Evolutionary conservation across 352 stramenopile species (phyloP).

Genomic region (Globisporangium canariense): DNA sequence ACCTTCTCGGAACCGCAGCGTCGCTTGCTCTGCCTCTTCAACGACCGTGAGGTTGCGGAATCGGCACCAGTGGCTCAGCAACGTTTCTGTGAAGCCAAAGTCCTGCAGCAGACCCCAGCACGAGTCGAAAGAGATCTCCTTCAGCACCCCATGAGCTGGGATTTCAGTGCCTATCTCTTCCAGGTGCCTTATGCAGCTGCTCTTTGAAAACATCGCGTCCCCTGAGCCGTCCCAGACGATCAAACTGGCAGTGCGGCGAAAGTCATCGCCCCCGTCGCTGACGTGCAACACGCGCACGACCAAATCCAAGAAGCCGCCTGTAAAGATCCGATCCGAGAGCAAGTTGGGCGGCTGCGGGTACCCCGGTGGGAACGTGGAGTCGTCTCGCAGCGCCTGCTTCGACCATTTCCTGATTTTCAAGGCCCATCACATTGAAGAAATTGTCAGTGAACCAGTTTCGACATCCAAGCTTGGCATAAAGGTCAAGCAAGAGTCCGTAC

Average conservation of each 20-base stretch:
- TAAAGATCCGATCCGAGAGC: conserved; percentile 39
- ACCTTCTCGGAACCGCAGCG: conserved; percentile 66
- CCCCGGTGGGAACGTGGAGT: conserved; percentile 47
- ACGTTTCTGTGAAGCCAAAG: conserved; percentile 43
- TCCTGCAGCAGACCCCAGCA: conserved; percentile 59
- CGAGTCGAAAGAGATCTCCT: conserved; percentile 64
- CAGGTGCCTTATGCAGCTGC: conserved; percentile 20
- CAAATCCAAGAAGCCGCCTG: conserved; percentile 56
- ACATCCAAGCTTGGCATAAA: background rate
- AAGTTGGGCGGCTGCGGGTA: conserved; percentile 39
- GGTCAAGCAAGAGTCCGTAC: conserved; percentile 18
- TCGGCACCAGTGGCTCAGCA: conserved; percentile 55
- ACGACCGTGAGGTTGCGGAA: conserved; percentile 68
- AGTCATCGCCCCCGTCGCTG: conserved; percentile 18
- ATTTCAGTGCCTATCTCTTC: conserved; percentile 15
- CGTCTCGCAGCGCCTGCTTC: conserved; percentile 27
- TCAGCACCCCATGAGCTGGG: conserved; percentile 39
- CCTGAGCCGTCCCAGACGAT: conserved; percentile 75
- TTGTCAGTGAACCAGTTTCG: background rate
- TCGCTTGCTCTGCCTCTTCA: conserved; percentile 16
- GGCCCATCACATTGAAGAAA: background rate
- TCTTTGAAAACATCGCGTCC: conserved; percentile 17
- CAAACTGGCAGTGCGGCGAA: conserved; percentile 26
- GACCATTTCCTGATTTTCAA: conserved; percentile 42
- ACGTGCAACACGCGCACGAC: conserved; percentile 56